Base-by-base conservation (phyloP, 2,329 filamentous ascomycete genomes). In the Leptosphaerulina australis region DNA sequence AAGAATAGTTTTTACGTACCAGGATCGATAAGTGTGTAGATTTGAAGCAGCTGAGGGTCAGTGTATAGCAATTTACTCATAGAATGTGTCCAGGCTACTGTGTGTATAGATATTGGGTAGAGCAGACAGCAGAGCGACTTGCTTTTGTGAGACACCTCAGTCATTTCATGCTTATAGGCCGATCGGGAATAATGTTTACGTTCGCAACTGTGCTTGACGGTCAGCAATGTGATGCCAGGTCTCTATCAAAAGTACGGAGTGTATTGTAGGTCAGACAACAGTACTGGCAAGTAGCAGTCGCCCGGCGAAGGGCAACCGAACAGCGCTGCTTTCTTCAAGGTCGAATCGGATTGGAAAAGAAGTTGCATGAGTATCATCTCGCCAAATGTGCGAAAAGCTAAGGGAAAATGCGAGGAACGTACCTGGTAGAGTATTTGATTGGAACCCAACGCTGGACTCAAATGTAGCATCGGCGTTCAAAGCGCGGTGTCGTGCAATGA, bases 231-330 rank as follows among this genome's bases (percentile, higher is more conserved):
- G 26, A 28, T 18, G 20, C 20, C 30, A 31, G 20, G 28, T 14
- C 17, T n/a, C 12, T 26, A 17, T 15, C 26, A 34, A 28, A 24
- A 22, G 2, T 17, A 7, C 11, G 12, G 31, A 28, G 35, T 33
- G 17, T n/a, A 33, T 14, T 41, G 55, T 60, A 61, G 61, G 77
- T 91, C 88, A 91, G 88, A 89, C 85, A 85, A 82, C 78, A 76
- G 87, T 91, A 91, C 88, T 92, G 88, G 88, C 88, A 89, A 91
- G 88, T 91, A 91, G 87, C 88, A 90, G 86, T 84, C 81, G 70
- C 74, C 79, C 78, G 79, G 81, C 77, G 77, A 79, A 73, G 76
- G 76, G 76, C 77, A 70, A 79, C 84, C 86, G 86, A 59, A 82
- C 78, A 87, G 82, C 82, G 80, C 78, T 78, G 71, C 62, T 79